These are phyloP conservation scores for Nicotiana otophora DNA, from an alignment of 257 asterid species.

Conservation along the genomic window DNA sequence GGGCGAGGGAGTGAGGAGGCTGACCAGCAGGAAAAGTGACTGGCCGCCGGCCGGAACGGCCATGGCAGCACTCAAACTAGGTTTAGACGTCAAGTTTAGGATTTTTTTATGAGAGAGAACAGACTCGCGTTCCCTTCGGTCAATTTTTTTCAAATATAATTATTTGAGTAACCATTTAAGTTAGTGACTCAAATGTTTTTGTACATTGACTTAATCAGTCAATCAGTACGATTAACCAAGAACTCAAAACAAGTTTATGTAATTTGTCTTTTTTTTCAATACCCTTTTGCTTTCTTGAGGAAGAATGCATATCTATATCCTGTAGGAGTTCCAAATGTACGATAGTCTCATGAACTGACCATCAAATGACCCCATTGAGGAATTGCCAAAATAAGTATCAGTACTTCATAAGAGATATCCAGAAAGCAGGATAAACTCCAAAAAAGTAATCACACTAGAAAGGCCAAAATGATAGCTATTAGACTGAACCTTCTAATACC, in stretches of 20 bases:
- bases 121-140: no score
- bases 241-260: not conserved
- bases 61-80: no score
- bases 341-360: slow-evolving; percentile 14
- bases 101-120: no score
- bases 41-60: no score
- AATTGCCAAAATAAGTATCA: not conserved
- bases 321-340: slow-evolving; percentile 7
- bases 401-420: not conserved
- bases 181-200: no score
- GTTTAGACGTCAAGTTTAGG: no score
- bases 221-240: not conserved
- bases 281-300: not conserved
- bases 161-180: no score
- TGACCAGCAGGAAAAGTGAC: no score
- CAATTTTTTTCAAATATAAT: no score
- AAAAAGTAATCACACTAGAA: not conserved
- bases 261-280: not conserved
- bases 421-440: not conserved
- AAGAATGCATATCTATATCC: not conserved
- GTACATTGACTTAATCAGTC: not conserved
- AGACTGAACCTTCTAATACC: slow-evolving; percentile 17
- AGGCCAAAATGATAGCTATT: slow-evolving; percentile 4
- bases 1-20: no score
- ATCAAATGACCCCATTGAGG: slow-evolving; percentile 10